Evolutionary conservation across 345 rosid species (phyloP).

Genomic region (Toxicodendron radicans): DNA sequence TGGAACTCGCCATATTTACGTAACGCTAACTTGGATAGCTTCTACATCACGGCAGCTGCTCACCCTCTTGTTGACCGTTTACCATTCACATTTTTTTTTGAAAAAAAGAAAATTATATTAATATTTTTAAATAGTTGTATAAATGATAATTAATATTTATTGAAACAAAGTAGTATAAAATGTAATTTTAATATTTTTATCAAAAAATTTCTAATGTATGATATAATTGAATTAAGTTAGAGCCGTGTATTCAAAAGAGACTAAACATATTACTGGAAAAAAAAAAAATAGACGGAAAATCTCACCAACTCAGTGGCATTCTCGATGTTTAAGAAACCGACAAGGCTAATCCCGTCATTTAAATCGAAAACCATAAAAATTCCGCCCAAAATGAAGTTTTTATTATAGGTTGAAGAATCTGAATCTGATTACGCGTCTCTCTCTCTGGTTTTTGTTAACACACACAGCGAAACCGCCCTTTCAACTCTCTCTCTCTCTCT

Average conservation of each 20-base stretch:
- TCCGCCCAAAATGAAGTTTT: background rate
- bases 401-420: slow-evolving; percentile 9
- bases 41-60: background rate
- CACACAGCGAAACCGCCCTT: slow-evolving; percentile 20
- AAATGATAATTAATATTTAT: too few relatives aligned
- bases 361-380: background rate
- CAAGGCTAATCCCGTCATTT: background rate
- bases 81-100: too few relatives aligned
- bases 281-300: too few relatives aligned
- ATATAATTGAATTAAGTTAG: too few relatives aligned
- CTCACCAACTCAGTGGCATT: slow-evolving; percentile 7
- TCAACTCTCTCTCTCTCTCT: background rate
- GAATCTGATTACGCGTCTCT: slow-evolving; percentile 29
- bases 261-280: too few relatives aligned
- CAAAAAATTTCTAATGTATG: too few relatives aligned
- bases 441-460: background rate
- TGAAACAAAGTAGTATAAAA: too few relatives aligned
- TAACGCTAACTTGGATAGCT: background rate
- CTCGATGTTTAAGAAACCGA: slow-evolving; percentile 1
- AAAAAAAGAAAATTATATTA: too few relatives aligned
- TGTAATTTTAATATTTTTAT: too few relatives aligned
- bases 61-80: too few relatives aligned
- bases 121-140: too few relatives aligned
- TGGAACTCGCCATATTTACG: background rate
- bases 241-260: too few relatives aligned